Conservation (phyloP, 345 rosid species). For the Hibiscus syriacus region DNA sequence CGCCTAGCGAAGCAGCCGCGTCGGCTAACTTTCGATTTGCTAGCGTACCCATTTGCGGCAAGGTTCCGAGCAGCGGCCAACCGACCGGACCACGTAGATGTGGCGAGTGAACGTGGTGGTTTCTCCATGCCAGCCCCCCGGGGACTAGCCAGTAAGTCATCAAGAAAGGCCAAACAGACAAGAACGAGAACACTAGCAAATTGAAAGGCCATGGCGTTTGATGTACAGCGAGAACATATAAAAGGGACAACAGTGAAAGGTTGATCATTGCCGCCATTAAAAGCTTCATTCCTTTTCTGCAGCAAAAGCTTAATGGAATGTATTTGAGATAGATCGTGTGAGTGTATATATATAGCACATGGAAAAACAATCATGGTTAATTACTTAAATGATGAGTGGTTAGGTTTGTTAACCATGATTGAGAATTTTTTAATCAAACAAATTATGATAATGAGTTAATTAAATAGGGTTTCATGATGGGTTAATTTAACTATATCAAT, state of each 20-base stretch:
- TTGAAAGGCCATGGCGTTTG: conserved; percentile 17
- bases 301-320: no score
- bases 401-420: conserved; percentile 3
- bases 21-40: conserved; percentile 55
- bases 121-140: conserved; percentile 71
- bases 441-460: background rate
- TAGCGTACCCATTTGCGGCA: conserved; percentile 49
- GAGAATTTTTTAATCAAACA: no score
- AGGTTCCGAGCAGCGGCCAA: conserved; percentile 43
- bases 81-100: conserved; percentile 45
- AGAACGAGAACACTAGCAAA: conserved; percentile 18
- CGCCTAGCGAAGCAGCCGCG: conserved; percentile 33
- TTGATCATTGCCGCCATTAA: conserved; percentile 1
- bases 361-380: conserved; percentile 4
- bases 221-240: background rate
- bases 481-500: no score
- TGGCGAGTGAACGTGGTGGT: conserved; percentile 15
- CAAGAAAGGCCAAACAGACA: conserved; percentile 17
- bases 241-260: conserved; percentile 15
- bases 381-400: background rate
- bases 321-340: conserved; percentile 15
- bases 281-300: conserved; percentile 25
- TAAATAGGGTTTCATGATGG: background rate
- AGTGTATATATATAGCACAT: conserved; percentile 31
- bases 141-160: conserved; percentile 39